phyloP scores from a whole-genome alignment of 257 asterid genomes.

The Solanum clarkiae region DNA sequence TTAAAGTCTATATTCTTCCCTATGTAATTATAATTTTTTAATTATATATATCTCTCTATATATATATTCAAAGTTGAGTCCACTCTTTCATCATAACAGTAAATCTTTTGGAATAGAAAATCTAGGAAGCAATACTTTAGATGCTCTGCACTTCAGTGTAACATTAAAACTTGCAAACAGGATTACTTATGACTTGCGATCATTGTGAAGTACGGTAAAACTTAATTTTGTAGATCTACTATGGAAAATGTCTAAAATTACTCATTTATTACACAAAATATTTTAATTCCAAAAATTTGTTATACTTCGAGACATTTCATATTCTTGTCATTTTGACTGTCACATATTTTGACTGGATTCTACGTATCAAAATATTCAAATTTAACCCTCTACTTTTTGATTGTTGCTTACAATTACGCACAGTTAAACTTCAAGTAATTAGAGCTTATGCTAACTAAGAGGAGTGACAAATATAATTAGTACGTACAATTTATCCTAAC shows the following conservation, averaged over 20 bases:
- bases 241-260: not conserved
- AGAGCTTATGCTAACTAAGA: not conserved
- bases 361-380: not conserved
- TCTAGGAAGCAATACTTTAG: too few relatives aligned
- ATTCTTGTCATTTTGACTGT: not conserved
- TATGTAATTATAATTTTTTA: too few relatives aligned
- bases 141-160: too few relatives aligned
- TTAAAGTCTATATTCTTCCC: too few relatives aligned
- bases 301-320: not conserved
- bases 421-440: not conserved
- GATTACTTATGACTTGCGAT: too few relatives aligned
- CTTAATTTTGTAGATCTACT: not conserved
- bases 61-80: too few relatives aligned
- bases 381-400: not conserved
- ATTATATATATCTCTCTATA: too few relatives aligned
- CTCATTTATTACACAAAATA: not conserved
- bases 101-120: too few relatives aligned
- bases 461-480: not conserved
- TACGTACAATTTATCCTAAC: not conserved
- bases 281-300: not conserved
- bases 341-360: not conserved
- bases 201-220: not conserved
- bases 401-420: not conserved
- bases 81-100: too few relatives aligned
- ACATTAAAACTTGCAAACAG: not conserved